phyloP scores from a whole-genome alignment of 2,329 filamentous ascomycete species.

The Corynespora cassiicola region DNA sequence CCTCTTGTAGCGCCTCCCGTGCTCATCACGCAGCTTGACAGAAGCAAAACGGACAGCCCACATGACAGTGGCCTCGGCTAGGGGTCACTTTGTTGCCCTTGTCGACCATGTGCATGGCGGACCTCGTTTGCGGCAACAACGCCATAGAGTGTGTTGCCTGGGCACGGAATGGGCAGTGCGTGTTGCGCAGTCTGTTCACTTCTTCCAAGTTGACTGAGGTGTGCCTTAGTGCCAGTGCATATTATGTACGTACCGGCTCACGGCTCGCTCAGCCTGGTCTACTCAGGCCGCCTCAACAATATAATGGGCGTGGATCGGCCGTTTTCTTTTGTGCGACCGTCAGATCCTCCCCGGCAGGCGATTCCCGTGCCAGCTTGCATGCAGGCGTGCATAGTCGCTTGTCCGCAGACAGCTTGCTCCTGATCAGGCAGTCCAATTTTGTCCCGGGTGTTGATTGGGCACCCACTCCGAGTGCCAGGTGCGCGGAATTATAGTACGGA shows the following conservation, averaged over 20 bases:
- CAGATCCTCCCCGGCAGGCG: slow-evolving; percentile 16
- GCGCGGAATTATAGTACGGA: slow-evolving; percentile 19
- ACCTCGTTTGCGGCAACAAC: background rate
- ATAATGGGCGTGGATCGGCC: slow-evolving; percentile 1
- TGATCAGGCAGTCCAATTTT: slow-evolving; percentile 19
- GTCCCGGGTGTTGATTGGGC: slow-evolving; percentile 27
- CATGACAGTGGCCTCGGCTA: slow-evolving; percentile 22
- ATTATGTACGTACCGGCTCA: background rate
- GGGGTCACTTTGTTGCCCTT: slow-evolving; percentile 18
- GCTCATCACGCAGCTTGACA: slow-evolving; percentile 26
- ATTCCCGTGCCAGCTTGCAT: slow-evolving; percentile 18
- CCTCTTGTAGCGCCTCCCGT: slow-evolving; percentile 13
- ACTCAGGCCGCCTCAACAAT: background rate
- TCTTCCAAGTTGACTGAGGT: background rate
- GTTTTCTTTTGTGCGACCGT: slow-evolving; percentile 15
- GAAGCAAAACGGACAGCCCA: slow-evolving; percentile 13
- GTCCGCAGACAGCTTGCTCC: slow-evolving; percentile 14
- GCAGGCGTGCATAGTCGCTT: slow-evolving; percentile 18
- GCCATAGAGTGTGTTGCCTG: background rate
- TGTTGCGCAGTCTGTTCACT: background rate
- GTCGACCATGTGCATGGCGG: background rate
- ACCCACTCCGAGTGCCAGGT: slow-evolving; percentile 21
- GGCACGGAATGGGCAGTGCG: too few relatives aligned
- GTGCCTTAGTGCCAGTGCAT: background rate
- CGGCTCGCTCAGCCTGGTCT: background rate